Conservation (phyloP, 495 filamentous ascomycete species). For the Penicillium pulvis region DNA sequence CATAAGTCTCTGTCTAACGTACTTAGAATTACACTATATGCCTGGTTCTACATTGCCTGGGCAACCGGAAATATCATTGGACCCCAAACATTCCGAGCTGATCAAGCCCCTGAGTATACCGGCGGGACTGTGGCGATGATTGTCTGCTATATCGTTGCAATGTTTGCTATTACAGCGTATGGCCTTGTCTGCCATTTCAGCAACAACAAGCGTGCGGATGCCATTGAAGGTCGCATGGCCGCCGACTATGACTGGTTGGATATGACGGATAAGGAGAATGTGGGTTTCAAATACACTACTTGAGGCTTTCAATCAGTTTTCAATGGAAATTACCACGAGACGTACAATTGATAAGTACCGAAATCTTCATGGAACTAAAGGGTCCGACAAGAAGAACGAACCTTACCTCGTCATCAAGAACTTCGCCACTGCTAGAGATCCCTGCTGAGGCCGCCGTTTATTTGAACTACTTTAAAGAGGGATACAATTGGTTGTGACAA, state of each 20-base stretch:
- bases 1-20: too few species aligned
- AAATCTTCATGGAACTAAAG: too few species aligned
- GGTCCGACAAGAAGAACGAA: too few species aligned
- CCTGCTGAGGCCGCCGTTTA: too few species aligned
- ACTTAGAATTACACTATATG: slow-evolving; percentile 1
- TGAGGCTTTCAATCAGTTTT: neutral
- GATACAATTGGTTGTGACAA: too few species aligned
- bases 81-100: slow-evolving; percentile 24
- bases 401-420: too few species aligned
- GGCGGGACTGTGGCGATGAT: slow-evolving; percentile 18
- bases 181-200: neutral
- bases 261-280: slow-evolving; percentile 6
- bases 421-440: too few species aligned
- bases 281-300: slow-evolving; percentile 4
- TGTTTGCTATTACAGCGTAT: slow-evolving; percentile 2
- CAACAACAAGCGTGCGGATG: neutral
- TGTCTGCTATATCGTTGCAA: slow-evolving; percentile 12
- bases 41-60: slow-evolving; percentile 14
- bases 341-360: too few species aligned
- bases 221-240: slow-evolving; percentile 2
- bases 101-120: slow-evolving; percentile 20
- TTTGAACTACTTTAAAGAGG: too few species aligned
- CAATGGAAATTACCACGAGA: too few species aligned
- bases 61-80: slow-evolving; percentile 18
- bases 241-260: slow-evolving; percentile 7